These are phyloP conservation scores for Trapa incisa DNA, from an alignment of 345 rosid species.

Conservation along the genomic window DNA sequence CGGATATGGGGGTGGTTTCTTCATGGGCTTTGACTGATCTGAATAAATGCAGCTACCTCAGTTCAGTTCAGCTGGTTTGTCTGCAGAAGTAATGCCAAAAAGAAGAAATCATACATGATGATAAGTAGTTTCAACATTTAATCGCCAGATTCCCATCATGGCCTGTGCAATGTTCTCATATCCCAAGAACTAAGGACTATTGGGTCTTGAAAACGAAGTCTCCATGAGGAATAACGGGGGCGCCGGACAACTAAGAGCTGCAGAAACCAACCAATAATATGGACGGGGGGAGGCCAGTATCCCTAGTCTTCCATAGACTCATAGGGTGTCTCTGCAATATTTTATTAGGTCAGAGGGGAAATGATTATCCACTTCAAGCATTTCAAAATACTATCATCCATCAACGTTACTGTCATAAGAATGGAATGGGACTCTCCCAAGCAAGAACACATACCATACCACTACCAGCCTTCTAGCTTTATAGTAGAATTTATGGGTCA, in stretches of 20 bases:
- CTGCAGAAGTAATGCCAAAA: not conserved
- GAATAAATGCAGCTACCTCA: not conserved
- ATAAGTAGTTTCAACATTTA: conserved; percentile 2
- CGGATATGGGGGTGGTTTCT: not conserved
- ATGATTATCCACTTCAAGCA: too few relatives aligned
- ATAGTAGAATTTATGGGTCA: too few relatives aligned
- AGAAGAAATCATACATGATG: not conserved
- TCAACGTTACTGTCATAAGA: too few relatives aligned
- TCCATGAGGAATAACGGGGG: conserved; percentile 1
- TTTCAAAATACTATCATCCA: not conserved
- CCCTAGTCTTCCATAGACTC: not conserved
- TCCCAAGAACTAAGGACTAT: not conserved
- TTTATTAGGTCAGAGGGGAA: too few relatives aligned
- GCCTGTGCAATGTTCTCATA: not conserved
- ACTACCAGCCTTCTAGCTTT: too few relatives aligned
- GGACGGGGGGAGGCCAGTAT: not conserved
- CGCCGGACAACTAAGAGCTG: not conserved
- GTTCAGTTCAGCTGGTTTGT: not conserved
- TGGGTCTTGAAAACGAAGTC: conserved; percentile 3
- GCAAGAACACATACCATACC: too few relatives aligned
- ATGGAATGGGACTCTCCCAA: too few relatives aligned
- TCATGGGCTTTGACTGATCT: not conserved
- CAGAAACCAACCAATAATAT: not conserved
- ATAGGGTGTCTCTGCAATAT: not conserved
- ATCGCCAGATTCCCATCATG: not conserved